Conservation (phyloP, 192 early-diverging fungal species). For the Coemansia sp. region DNA sequence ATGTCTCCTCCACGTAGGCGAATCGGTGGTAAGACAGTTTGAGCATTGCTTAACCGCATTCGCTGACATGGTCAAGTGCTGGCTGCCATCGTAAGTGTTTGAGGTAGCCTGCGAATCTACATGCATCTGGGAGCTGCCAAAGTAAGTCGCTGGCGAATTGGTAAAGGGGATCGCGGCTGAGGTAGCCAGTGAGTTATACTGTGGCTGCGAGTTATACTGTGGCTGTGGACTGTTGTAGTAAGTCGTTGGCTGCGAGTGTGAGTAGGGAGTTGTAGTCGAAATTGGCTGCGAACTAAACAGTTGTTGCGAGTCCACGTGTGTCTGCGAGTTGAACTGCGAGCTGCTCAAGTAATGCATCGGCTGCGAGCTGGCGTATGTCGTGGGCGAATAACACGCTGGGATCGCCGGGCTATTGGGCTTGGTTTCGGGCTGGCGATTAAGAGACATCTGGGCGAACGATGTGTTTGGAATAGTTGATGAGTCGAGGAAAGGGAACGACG, state of each 20-base stretch:
- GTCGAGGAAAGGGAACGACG: neutral
- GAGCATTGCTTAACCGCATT: neutral
- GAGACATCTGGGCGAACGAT: neutral
- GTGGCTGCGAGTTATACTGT: neutral
- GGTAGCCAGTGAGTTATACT: neutral
- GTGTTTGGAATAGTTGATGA: neutral
- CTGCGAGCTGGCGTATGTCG: neutral
- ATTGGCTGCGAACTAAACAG: neutral
- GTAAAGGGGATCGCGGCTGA: neutral
- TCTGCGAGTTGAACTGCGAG: neutral
- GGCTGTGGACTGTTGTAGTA: neutral
- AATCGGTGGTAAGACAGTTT: constrained; percentile 4
- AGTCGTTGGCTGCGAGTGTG: neutral
- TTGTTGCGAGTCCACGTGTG: neutral
- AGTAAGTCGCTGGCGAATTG: neutral
- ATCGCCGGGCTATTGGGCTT: neutral
- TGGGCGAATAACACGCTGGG: too few relatives aligned
- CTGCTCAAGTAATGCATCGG: neutral
- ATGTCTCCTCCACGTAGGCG: constrained; percentile 39
- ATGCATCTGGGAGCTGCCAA: neutral
- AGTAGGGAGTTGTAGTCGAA: too few relatives aligned
- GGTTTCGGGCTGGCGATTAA: neutral
- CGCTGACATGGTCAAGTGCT: neutral
- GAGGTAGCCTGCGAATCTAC: neutral
- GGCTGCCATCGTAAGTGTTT: neutral